phyloP scores from a whole-genome alignment of 768 basidiomycete genomes.

The Saitozyma podzolica region DNA sequence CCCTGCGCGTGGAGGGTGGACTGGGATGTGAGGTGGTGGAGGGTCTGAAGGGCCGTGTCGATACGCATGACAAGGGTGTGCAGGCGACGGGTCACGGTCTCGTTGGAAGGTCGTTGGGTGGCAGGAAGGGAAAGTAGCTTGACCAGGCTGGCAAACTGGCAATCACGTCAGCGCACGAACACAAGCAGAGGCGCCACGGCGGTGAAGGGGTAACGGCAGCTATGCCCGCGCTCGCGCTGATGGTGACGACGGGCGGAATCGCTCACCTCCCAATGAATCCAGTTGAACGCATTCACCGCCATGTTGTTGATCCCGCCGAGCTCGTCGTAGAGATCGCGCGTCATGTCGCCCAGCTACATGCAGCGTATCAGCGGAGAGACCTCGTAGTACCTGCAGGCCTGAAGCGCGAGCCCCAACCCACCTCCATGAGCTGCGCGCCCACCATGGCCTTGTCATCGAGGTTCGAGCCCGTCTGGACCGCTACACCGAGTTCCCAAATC shows the following conservation, averaged over 20 bases:
- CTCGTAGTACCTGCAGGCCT: neutral
- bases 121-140: conserved; percentile 20
- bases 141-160: conserved; percentile 30
- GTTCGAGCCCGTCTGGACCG: conserved; percentile 29
- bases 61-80: conserved; percentile 37
- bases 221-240: too few species aligned
- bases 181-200: too few species aligned
- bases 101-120: conserved; percentile 14
- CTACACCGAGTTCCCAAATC: conserved; percentile 41
- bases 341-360: conserved; percentile 40
- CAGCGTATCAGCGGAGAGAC: neutral
- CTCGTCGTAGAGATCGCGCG: conserved; percentile 41
- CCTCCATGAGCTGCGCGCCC: conserved; percentile 32
- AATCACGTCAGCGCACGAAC: neutral
- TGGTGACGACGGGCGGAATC: neutral
- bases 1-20: conserved; percentile 16
- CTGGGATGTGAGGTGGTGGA: conserved; percentile 21
- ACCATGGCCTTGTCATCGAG: conserved; percentile 34
- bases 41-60: conserved; percentile 21
- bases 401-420: conserved; percentile 14
- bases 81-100: conserved; percentile 21
- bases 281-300: conserved; percentile 41
- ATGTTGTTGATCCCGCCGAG: conserved; percentile 34
- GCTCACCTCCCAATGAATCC: conserved; percentile 47
- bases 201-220: too few species aligned